These are phyloP conservation scores for Pythium apleroticum DNA, from an alignment of 352 stramenopile species.

Conservation along the genomic window DNA sequence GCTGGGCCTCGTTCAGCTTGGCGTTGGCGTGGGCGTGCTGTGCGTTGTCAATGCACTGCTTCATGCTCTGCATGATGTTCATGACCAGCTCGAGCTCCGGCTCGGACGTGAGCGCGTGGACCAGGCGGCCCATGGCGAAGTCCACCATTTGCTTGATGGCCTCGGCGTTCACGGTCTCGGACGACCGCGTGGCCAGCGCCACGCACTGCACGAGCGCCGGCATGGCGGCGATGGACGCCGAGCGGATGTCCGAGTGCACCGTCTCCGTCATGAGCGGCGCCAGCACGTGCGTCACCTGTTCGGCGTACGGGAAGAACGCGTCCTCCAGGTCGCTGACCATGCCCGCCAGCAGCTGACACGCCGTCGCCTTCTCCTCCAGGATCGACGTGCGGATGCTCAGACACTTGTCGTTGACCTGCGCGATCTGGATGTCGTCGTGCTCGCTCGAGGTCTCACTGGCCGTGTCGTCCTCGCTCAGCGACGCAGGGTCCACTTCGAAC, in stretches of 20 bases:
- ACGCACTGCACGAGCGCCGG: conserved; percentile 76
- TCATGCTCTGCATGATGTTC: conserved; percentile 88
- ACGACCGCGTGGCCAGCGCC: conserved; percentile 34
- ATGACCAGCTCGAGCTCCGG: conserved; percentile 83
- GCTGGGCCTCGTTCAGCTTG: conserved; percentile 70
- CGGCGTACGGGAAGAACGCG: conserved; percentile 83
- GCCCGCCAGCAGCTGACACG: conserved; percentile 72
- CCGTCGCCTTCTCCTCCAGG: conserved; percentile 82
- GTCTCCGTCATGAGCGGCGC: conserved; percentile 80
- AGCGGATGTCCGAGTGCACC: conserved; percentile 82
- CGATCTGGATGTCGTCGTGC: conserved; percentile 80
- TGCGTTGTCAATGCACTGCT: conserved; percentile 55
- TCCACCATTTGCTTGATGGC: conserved; percentile 86
- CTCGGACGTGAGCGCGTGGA: conserved; percentile 78
- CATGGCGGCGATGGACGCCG: conserved; percentile 80
- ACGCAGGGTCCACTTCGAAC: conserved; percentile 74
- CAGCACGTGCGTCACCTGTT: conserved; percentile 84
- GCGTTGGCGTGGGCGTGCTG: conserved; percentile 41
- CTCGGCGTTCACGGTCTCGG: conserved; percentile 21
- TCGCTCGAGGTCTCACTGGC: conserved; percentile 37
- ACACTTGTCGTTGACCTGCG: conserved; percentile 81
- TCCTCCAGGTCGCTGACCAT: conserved; percentile 82
- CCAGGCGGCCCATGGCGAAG: conserved; percentile 74
- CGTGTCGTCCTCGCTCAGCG: conserved; percentile 60
- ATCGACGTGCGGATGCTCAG: conserved; percentile 82